Evolutionary conservation across 2,329 filamentous ascomycete genomes (phyloP).

Genomic region (Lasiodiplodia sp.): DNA sequence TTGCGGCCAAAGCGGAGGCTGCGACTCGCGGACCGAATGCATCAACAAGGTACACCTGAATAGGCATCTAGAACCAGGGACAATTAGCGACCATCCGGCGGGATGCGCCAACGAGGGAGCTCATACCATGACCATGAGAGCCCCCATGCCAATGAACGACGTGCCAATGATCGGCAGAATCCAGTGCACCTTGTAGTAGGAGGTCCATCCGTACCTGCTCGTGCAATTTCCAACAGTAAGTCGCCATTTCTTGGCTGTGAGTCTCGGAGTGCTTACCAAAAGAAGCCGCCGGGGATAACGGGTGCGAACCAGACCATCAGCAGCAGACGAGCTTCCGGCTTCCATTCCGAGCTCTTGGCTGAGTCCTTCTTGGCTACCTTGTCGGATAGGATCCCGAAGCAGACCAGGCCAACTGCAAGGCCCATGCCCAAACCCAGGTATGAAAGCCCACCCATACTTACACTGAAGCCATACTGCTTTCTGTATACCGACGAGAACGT

Average conservation of each 20-base stretch:
- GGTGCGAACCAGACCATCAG: slow-evolving; percentile 49
- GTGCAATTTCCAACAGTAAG: too few species aligned
- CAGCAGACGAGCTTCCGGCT: slow-evolving; percentile 51
- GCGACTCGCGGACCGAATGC: slow-evolving; percentile 64
- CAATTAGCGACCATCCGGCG: too few species aligned
- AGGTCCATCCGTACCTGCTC: slow-evolving; percentile 62
- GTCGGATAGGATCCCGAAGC: slow-evolving; percentile 48
- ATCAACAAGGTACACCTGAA: slow-evolving; percentile 70
- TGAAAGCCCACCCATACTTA: slow-evolving; percentile 42
- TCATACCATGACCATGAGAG: too few species aligned
- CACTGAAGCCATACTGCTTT: slow-evolving; percentile 44
- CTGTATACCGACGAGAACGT: slow-evolving; percentile 47
- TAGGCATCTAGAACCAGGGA: slow-evolving; percentile 37
- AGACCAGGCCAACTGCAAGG: slow-evolving; percentile 46
- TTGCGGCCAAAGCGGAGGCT: slow-evolving; percentile 61
- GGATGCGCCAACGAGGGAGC: too few species aligned
- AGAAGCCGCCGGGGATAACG: slow-evolving; percentile 51
- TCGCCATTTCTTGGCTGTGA: too few species aligned
- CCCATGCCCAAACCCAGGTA: slow-evolving; percentile 49
- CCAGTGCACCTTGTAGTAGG: slow-evolving; percentile 60
- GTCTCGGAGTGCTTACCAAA: slow-evolving; percentile 37
- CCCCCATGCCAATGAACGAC: slow-evolving; percentile 55
- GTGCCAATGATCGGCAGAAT: slow-evolving; percentile 64
- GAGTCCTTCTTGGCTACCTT: slow-evolving; percentile 37
- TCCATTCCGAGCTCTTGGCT: slow-evolving; percentile 37